These are phyloP conservation scores for Verticillium zaregamsianum DNA, from an alignment of 2,329 filamentous ascomycete species.

Conservation along the genomic window DNA sequence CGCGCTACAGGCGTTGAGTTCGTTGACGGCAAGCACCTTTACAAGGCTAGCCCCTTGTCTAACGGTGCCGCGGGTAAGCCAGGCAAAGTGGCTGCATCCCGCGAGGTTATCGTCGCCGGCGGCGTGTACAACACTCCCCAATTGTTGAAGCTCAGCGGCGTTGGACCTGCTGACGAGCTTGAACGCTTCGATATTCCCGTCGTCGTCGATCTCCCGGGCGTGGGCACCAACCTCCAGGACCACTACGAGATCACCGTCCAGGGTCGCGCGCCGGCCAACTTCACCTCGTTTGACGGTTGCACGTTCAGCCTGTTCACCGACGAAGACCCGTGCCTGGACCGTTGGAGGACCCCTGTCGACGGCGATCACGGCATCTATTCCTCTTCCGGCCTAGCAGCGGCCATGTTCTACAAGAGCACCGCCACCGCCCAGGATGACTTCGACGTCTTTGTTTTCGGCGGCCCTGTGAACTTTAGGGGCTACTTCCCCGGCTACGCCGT, in stretches of 20 bases:
- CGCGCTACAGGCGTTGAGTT: constrained; percentile 45
- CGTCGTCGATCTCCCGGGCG: constrained; percentile 50
- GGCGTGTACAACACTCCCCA: constrained; percentile 52
- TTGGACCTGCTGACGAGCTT: constrained; percentile 38
- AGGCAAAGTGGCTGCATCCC: constrained; percentile 24
- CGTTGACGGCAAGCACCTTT: constrained; percentile 40
- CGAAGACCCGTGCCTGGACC: constrained; percentile 26
- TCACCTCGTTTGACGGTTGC: constrained; percentile 26
- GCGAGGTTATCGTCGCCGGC: constrained; percentile 45
- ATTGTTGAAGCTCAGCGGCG: constrained; percentile 46
- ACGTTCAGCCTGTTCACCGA: constrained; percentile 22
- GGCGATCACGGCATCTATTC: constrained; percentile 35
- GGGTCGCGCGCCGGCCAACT: constrained; percentile 34
- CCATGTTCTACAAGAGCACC: constrained; percentile 24
- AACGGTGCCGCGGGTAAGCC: constrained; percentile 5
- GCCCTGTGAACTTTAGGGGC: constrained; percentile 32
- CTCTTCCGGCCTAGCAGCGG: constrained; percentile 15
- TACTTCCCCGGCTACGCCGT: constrained; percentile 33
- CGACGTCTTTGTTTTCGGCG: constrained; percentile 32
- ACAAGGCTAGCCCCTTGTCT: constrained; percentile 37
- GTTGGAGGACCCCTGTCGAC: constrained; percentile 24
- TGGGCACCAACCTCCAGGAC: constrained; percentile 58
- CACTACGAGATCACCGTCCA: constrained; percentile 45
- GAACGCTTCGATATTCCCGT: constrained; percentile 34
- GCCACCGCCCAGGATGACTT: constrained; percentile 17